Evolutionary conservation across 2,329 filamentous ascomycete genomes (phyloP), one percentile per base, ranked within the genome.

Genomic region (Pezicula rhizophila): DNA sequence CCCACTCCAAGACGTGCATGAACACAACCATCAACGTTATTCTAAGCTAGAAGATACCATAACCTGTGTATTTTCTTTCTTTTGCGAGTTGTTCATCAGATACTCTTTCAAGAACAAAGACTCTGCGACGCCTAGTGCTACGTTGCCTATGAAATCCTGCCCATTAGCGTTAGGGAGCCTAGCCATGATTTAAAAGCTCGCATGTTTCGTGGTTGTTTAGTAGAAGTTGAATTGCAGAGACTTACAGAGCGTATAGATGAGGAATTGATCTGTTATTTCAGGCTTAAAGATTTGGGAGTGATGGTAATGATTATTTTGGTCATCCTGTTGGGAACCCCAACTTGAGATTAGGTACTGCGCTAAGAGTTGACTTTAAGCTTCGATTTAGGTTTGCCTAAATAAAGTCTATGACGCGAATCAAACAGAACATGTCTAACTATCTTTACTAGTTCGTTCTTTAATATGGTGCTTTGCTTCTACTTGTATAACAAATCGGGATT

Each of bases 171-270:
- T 37, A 50, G 48, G 42, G 51, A 52, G 35, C 51, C 25, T 48
- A 44, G 50, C 47, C 44, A 48, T 50, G 34, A 48, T 48, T 39
- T 50, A 48, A 52, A 50, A 45, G 47, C 41, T 37, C 48, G 47
- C 51, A 52, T 52, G 39, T 48, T 48, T 52, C 48, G 47, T 52
- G 11, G 44, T 50, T 52, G 40, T 50, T 49, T 42, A 35, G 45
- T 48, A 51, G 28, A 10, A 35, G 45, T 42, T 15, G 15, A 51
- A 33, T 48, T 48, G 35, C 35, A 48, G 50, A 47, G 46, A 49
- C 42, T 47, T 47, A 49, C 47, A 46, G 49, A 51, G 46, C 42
- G 42, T 51, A 45, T 41, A 51, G 42, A 42, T 48, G 31, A 49
- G 47, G 50, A 52, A 49, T 49, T 47, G 43, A 52, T 52, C 34